phyloP scores from a whole-genome alignment of 192 early-diverging fungal species.

The Pilaira anomala region DNA sequence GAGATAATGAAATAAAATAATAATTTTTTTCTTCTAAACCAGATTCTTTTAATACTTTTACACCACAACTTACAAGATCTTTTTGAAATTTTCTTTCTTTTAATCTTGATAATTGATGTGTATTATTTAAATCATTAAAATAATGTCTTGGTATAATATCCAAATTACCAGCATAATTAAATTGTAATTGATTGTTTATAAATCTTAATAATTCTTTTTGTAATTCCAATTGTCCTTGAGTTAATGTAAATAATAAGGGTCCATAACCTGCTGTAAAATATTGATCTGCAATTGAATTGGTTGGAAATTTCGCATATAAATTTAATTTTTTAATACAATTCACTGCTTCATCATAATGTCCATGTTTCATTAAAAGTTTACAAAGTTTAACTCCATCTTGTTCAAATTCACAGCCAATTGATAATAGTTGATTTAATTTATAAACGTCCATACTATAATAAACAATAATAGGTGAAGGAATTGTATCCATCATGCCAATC shows the following conservation, averaged over 20 bases:
- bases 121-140: neutral
- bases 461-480: slow-evolving; percentile 11
- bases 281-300: slow-evolving; percentile 14
- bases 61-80: slow-evolving; percentile 24
- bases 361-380: slow-evolving; percentile 13
- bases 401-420: slow-evolving; percentile 15
- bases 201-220: slow-evolving; percentile 8
- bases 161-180: slow-evolving; percentile 28
- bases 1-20: slow-evolving; percentile 32
- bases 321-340: slow-evolving; percentile 19
- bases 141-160: slow-evolving; percentile 18
- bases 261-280: slow-evolving; percentile 15
- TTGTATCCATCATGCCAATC: slow-evolving; percentile 7
- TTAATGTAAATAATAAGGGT: slow-evolving; percentile 2
- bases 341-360: slow-evolving; percentile 23
- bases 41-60: slow-evolving; percentile 18
- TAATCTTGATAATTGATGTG: slow-evolving; percentile 12
- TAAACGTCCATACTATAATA: slow-evolving; percentile 27
- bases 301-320: slow-evolving; percentile 14
- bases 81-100: slow-evolving; percentile 33
- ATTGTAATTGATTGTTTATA: slow-evolving; percentile 27
- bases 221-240: neutral
- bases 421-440: slow-evolving; percentile 1
- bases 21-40: slow-evolving; percentile 2
- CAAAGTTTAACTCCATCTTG: slow-evolving; percentile 10